Base-by-base conservation (phyloP, 176 grass and related monocot genomes). In the Triticum urartu region DNA sequence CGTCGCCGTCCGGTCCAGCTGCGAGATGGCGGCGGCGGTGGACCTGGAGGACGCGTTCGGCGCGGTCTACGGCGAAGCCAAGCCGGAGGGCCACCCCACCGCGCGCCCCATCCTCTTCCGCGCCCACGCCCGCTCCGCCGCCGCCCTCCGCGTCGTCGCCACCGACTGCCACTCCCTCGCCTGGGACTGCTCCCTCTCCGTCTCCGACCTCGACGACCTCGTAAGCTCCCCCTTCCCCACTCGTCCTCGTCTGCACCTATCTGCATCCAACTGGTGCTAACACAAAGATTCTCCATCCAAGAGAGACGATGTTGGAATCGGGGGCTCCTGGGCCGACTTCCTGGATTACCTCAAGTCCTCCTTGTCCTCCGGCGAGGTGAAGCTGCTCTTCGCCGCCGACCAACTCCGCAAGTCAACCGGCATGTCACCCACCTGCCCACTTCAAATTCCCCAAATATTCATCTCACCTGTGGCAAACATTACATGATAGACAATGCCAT, bases 271-370 rank as follows among this genome's bases (percentile, higher is more conserved):
- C 56, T 56, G 7, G 21, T 38, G 32, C 12, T 71, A 25, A 71
- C 66, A 25, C 13, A 11, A 38, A 58, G 30, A 2, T 72, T 52
- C 21, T 25, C 5, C 34, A 68, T 83, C 25, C 6, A 47, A 98
- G 94, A 93, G 91, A 90, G 94, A 96, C 77, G 93, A 90, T 54
- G 88, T 98, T 82, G 97, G 94, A 64, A 91, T 98, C 69, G 92
- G 88, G 47, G 92, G 97, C 62, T 91, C 93, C n/a, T 95, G 88
- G 85, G 84, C 88, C 11, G 94, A 98, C 56, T 95, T 98, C 81
- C 48, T 95, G 76, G 90, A 92, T 48, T 95, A 95, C 64, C 82
- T 98, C 79, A 83, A 83, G 79, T 94, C 94, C 2, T 91, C 92
- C 59, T 50, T 95, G 7, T 94, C 92, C 35, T 83, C 61, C 20